These are phyloP conservation scores for Aegilops bicornis DNA, from an alignment of 176 grass and related monocot genomes.

Conservation along the genomic window DNA sequence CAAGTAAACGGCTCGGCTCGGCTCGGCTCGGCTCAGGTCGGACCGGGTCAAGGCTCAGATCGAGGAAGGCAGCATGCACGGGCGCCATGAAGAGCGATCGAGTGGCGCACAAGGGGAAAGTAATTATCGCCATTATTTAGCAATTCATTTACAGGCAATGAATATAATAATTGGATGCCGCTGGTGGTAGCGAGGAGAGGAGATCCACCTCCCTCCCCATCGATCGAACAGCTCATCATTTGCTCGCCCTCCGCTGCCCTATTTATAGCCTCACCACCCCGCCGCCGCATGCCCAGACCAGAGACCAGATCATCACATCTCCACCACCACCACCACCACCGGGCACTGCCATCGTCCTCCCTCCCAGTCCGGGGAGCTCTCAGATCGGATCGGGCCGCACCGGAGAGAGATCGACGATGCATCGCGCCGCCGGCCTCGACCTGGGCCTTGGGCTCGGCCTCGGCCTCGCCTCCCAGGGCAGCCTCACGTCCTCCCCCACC, in stretches of 20 bases:
- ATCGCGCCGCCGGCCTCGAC: constrained; percentile 35
- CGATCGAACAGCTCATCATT: constrained; percentile 55
- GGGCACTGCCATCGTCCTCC: background rate
- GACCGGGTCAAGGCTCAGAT: background rate
- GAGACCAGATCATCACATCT: background rate
- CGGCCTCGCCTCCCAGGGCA: constrained; percentile 55
- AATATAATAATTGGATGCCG: constrained; percentile 25
- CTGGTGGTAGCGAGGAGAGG: too few species aligned
- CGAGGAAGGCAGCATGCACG: background rate
- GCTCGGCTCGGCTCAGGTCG: too few species aligned
- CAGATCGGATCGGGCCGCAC: background rate
- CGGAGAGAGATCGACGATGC: constrained; percentile 37
- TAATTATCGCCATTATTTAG: background rate
- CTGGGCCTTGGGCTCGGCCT: constrained; percentile 58
- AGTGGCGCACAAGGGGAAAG: background rate
- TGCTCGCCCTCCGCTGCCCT: constrained; percentile 9
- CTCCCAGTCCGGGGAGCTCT: too few species aligned
- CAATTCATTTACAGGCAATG: background rate
- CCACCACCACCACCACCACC: background rate
- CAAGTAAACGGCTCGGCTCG: too few species aligned
- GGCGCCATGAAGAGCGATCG: background rate
- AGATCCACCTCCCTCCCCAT: constrained; percentile 1
- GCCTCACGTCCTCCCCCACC: constrained; percentile 50
- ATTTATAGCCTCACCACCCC: constrained; percentile 54
- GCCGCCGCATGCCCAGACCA: constrained; percentile 17